These are phyloP conservation scores for Sonneratia alba DNA, from an alignment of 345 rosid genomes.

Conservation along the genomic window DNA sequence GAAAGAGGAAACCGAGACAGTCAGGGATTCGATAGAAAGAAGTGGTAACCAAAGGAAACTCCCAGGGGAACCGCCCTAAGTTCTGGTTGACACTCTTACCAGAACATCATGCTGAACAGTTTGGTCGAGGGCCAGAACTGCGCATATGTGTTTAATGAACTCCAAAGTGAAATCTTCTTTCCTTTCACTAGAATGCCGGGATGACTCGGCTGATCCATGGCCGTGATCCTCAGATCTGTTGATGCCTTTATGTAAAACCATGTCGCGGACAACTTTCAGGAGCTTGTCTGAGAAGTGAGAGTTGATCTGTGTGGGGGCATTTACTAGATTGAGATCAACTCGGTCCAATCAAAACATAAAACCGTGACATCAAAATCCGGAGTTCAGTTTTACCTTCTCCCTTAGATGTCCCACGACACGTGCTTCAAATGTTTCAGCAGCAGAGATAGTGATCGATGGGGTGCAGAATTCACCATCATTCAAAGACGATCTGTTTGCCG, in stretches of 20 bases:
- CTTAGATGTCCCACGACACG: conserved; percentile 54
- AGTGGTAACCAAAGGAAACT: background rate
- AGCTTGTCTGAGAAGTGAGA: conserved; percentile 64
- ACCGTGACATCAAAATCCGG: background rate
- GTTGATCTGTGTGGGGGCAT: conserved; percentile 40
- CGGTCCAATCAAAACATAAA: conserved; percentile 4
- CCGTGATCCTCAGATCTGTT: conserved; percentile 27
- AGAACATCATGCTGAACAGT: conserved; percentile 77
- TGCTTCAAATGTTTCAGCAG: conserved; percentile 60
- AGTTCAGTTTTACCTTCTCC: conserved; percentile 43
- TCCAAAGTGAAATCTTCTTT: conserved; percentile 63
- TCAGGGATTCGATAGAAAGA: background rate
- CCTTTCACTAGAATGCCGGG: conserved; percentile 22
- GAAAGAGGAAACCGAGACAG: background rate
- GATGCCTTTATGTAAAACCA: conserved; percentile 37
- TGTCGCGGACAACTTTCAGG: conserved; percentile 54
- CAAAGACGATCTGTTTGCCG: conserved; percentile 30
- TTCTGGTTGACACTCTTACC: conserved; percentile 27
- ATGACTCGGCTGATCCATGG: conserved; percentile 12
- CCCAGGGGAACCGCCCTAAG: background rate
- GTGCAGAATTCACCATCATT: conserved; percentile 44
- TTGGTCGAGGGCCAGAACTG: conserved; percentile 78
- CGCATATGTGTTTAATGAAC: conserved; percentile 68
- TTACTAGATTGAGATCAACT: background rate
- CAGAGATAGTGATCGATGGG: conserved; percentile 52